Percentiles rank a stretch among this genome's conserved stretches.
Conservation (phyloP, 2,329 filamentous ascomycete species). For the Dendrostoma leiphaemia region DNA sequence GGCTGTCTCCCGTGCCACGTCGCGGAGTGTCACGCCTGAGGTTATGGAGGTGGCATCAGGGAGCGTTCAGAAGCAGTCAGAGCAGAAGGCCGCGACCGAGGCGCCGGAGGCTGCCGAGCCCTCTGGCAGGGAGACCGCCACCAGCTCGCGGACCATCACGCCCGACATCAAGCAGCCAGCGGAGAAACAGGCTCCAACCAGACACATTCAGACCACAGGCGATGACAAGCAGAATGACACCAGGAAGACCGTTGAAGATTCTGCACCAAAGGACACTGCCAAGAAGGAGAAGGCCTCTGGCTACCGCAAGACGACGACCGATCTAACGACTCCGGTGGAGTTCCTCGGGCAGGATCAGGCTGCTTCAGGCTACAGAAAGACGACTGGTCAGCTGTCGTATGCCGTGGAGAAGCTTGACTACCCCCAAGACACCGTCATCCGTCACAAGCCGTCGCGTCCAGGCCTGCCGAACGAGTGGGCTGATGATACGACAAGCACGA, state of each 20-base stretch:
- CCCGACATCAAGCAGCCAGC: background rate
- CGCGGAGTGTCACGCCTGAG: slow-evolving; percentile 5
- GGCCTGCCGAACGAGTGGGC: slow-evolving; percentile 6
- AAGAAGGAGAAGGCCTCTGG: background rate
- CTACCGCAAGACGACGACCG: background rate
- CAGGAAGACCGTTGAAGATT: background rate
- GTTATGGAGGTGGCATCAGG: background rate
- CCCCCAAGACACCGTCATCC: slow-evolving; percentile 11
- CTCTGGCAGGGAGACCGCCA: background rate
- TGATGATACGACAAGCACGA: background rate
- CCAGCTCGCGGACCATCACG: background rate
- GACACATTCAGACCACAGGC: background rate
- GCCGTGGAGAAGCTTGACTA: slow-evolving; percentile 1
- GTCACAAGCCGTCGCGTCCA: slow-evolving; percentile 2
- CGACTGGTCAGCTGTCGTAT: background rate
- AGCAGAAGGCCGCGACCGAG: no score
- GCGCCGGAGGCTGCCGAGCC: background rate
- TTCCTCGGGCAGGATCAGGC: background rate
- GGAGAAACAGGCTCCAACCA: background rate
- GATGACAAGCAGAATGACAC: background rate
- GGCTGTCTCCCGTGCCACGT: background rate
- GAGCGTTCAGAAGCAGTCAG: background rate
- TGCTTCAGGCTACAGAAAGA: slow-evolving; percentile 8
- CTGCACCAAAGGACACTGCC: background rate
- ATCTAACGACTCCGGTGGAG: slow-evolving; percentile 4